These are phyloP conservation scores for Rhodofomes roseus DNA, from an alignment of 1,284 basidiomycete species.

Conservation along the genomic window DNA sequence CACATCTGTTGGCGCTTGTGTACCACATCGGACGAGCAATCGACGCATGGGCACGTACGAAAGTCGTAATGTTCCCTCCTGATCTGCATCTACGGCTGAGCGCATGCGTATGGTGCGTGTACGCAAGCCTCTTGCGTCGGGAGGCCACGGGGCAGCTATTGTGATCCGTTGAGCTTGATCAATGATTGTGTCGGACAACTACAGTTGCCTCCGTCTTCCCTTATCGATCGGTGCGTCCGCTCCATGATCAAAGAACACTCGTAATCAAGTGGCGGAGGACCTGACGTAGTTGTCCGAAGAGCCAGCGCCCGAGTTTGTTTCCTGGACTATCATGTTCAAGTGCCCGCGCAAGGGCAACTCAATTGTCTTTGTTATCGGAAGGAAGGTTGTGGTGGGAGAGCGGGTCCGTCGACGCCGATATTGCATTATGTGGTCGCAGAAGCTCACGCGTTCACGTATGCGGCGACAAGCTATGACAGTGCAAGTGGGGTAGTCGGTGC, in stretches of 20 bases:
- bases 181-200: not conserved
- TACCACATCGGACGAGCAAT: not conserved
- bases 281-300: too few species aligned
- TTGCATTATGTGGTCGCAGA: not conserved
- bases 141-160: not conserved
- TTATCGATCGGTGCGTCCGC: not conserved
- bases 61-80: not conserved
- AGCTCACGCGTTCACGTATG: not conserved
- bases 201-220: not conserved
- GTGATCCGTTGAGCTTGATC: not conserved
- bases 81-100: not conserved
- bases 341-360: not conserved
- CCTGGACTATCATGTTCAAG: not conserved
- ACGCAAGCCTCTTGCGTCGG: not conserved
- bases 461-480: not conserved
- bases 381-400: not conserved
- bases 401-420: not conserved
- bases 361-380: not conserved
- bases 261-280: too few species aligned
- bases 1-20: not conserved
- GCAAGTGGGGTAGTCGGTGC: not conserved
- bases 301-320: too few species aligned
- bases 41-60: not conserved
- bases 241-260: too few species aligned
- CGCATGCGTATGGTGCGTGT: not conserved